These are phyloP conservation scores for Poa pratensis DNA, from an alignment of 176 grass and related monocot species.

Conservation along the genomic window DNA sequence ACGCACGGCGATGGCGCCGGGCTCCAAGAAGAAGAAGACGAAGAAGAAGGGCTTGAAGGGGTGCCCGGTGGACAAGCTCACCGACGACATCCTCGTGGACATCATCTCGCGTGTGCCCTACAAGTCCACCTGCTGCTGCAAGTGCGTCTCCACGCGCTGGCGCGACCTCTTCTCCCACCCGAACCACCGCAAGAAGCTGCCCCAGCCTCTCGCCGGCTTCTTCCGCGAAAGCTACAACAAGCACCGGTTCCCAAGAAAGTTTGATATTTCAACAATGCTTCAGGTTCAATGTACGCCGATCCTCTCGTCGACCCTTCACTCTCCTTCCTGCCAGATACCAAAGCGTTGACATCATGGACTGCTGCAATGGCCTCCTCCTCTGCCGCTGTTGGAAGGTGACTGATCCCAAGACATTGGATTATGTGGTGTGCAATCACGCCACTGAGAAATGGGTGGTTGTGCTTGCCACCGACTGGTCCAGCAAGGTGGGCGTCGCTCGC, in stretches of 20 bases:
- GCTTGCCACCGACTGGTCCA: not conserved
- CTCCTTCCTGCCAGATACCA: not conserved
- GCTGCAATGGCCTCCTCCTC: not conserved
- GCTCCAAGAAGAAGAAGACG: not conserved
- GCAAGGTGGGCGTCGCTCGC: not conserved
- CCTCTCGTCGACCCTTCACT: not conserved
- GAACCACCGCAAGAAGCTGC: not conserved
- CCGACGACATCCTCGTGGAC: not conserved
- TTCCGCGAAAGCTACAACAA: not conserved
- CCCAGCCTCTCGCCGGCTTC: not conserved
- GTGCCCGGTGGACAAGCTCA: not conserved
- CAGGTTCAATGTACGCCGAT: not conserved
- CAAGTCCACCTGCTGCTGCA: not conserved
- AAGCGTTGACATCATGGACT: not conserved
- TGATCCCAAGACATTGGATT: not conserved
- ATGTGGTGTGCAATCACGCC: no score
- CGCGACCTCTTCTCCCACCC: not conserved
- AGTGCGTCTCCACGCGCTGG: not conserved
- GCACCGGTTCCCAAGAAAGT: not conserved
- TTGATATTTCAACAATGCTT: not conserved
- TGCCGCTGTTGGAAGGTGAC: not conserved
- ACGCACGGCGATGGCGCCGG: not conserved
- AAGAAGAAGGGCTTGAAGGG: not conserved
- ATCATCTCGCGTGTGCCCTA: not conserved
- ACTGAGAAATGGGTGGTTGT: not conserved